These are phyloP conservation scores for Delphinella strobiligena DNA, from an alignment of 2,329 filamentous ascomycete species.

Conservation along the genomic window DNA sequence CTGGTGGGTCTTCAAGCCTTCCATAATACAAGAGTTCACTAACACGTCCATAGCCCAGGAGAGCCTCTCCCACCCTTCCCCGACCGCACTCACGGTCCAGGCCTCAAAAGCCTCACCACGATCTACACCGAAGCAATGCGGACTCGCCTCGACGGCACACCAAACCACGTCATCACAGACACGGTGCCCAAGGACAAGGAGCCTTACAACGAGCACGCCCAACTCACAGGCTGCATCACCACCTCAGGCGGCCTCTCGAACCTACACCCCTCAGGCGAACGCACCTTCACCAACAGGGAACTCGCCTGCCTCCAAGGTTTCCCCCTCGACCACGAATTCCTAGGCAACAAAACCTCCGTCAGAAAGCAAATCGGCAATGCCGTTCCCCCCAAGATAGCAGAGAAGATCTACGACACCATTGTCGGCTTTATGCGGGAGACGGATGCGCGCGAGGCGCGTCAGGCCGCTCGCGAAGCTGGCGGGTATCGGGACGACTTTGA, in stretches of 20 bases:
- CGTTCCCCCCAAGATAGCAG: conserved; percentile 46
- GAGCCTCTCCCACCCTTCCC: conserved; percentile 59
- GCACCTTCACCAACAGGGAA: conserved; percentile 56
- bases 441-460: conserved; percentile 1
- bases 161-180: conserved; percentile 21
- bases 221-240: conserved; percentile 50
- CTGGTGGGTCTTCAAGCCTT: conserved; percentile 28
- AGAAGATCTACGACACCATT: conserved; percentile 6
- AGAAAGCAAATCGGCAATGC: conserved; percentile 66
- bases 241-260: conserved; percentile 47
- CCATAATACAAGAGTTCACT: conserved; percentile 4
- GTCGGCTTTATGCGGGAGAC: conserved; percentile 5
- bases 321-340: conserved; percentile 48
- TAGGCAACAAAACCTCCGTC: conserved; percentile 25
- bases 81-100: conserved; percentile 16
- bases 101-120: conserved; percentile 24
- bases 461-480: too few relatives aligned
- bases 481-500: not conserved
- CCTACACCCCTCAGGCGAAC: conserved; percentile 51
- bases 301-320: conserved; percentile 60
- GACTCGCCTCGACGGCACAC: conserved; percentile 28
- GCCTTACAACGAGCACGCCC: conserved; percentile 35
- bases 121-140: conserved; percentile 29
- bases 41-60: conserved; percentile 47
- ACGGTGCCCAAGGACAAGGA: conserved; percentile 23